These are phyloP conservation scores for Tardiomyces depauwii DNA, from an alignment of 1,139 yeast species.

Conservation along the genomic window DNA sequence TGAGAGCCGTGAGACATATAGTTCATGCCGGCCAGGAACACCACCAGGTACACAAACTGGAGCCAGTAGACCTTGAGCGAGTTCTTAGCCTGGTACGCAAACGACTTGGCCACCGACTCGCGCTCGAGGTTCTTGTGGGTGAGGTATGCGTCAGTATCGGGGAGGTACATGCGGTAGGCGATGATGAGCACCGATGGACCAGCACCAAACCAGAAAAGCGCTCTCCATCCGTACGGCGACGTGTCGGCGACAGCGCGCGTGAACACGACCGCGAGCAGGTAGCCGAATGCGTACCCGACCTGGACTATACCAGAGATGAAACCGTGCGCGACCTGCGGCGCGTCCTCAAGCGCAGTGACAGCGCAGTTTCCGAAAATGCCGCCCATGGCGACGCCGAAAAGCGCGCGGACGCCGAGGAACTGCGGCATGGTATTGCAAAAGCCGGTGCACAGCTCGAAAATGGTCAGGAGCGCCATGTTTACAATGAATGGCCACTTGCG, in stretches of 20 bases:
- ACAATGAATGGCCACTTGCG: slow-evolving; percentile 58
- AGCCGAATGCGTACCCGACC: slow-evolving; percentile 65
- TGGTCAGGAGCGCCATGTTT: slow-evolving; percentile 41
- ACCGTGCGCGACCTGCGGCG: slow-evolving; percentile 53
- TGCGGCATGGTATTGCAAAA: slow-evolving; percentile 53
- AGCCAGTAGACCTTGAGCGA: slow-evolving; percentile 28
- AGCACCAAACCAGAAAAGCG: slow-evolving; percentile 71
- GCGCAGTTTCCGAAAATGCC: slow-evolving; percentile 61
- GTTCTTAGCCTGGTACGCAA: slow-evolving; percentile 16
- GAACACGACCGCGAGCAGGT: slow-evolving; percentile 52
- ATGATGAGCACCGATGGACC: slow-evolving; percentile 53
- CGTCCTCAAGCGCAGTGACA: slow-evolving; percentile 57
- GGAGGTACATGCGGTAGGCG: slow-evolving; percentile 41
- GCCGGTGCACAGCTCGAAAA: slow-evolving; percentile 64
- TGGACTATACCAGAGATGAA: slow-evolving; percentile 57
- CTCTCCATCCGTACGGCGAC: slow-evolving; percentile 53
- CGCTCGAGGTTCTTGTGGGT: slow-evolving; percentile 18
- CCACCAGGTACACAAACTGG: slow-evolving; percentile 36
- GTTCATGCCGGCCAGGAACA: slow-evolving; percentile 54
- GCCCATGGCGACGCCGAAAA: slow-evolving; percentile 62
- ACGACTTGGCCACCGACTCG: slow-evolving; percentile 14
- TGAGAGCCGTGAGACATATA: slow-evolving; percentile 68
- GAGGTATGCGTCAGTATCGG: slow-evolving; percentile 51
- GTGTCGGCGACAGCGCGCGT: slow-evolving; percentile 47
- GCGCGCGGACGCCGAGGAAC: slow-evolving; percentile 58